These are phyloP conservation scores for Colletotrichum noveboracense DNA, from an alignment of 2,329 filamentous ascomycete genomes.

Conservation along the genomic window DNA sequence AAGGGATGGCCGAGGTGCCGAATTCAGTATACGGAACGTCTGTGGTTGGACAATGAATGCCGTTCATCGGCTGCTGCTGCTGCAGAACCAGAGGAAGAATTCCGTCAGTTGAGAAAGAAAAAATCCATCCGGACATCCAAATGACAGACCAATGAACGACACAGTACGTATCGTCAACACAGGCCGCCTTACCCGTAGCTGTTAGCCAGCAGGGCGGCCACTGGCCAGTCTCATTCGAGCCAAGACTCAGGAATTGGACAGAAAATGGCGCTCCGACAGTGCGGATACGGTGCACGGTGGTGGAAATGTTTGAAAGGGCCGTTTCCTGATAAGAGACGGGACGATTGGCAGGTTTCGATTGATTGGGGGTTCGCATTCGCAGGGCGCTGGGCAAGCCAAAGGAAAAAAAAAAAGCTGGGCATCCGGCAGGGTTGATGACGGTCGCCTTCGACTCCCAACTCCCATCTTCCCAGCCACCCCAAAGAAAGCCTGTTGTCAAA, in stretches of 20 bases:
- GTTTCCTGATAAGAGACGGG: constrained; percentile 17
- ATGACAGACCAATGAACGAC: not conserved
- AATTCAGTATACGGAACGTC: not conserved
- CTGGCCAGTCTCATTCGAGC: not conserved
- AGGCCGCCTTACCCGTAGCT: not conserved
- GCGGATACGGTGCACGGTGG: not conserved
- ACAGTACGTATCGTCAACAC: not conserved
- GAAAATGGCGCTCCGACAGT: constrained; percentile 13
- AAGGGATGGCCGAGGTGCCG: constrained; percentile 12
- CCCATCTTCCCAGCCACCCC: not conserved
- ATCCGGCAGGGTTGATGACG: not conserved
- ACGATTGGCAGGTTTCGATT: constrained; percentile 1
- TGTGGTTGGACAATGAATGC: constrained; percentile 12
- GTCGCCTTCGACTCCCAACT: not conserved
- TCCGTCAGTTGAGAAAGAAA: not conserved
- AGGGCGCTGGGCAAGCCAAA: not conserved
- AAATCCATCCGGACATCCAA: not conserved
- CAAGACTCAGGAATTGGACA: not conserved
- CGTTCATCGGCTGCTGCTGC: constrained; percentile 3
- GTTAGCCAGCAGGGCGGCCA: not conserved
- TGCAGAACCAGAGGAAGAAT: not conserved
- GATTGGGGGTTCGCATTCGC: not conserved
- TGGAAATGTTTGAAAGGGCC: constrained; percentile 14
- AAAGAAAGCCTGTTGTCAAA: not conserved
- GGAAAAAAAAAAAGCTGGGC: not conserved